These are phyloP conservation scores for Aspergillus sp. DNA, from an alignment of 2,329 filamentous ascomycete genomes.

Conservation along the genomic window DNA sequence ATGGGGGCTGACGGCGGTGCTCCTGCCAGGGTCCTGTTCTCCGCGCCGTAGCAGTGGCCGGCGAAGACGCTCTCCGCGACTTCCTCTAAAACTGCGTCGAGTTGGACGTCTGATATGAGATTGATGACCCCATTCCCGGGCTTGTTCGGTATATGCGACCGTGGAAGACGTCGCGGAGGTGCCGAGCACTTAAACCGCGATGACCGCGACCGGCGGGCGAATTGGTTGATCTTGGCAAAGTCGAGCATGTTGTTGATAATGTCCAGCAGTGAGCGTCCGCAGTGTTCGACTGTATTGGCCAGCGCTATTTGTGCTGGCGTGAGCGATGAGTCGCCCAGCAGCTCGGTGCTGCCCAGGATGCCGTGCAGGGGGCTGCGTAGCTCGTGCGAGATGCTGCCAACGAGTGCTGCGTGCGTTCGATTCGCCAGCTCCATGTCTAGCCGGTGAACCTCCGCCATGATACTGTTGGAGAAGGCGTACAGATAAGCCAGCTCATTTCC, in stretches of 20 bases:
- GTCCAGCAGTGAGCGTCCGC: constrained; percentile 43
- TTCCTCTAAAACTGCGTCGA: constrained; percentile 26
- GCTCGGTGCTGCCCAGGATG: constrained; percentile 34
- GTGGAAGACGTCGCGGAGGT: background rate
- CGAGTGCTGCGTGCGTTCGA: constrained; percentile 33
- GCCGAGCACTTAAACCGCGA: background rate
- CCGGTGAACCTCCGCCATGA: constrained; percentile 35
- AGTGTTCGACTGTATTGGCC: constrained; percentile 39
- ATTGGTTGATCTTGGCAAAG: constrained; percentile 28
- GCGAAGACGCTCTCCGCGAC: constrained; percentile 27
- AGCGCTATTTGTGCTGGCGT: constrained; percentile 29
- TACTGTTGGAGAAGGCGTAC: constrained; percentile 32
- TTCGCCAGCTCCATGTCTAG: constrained; percentile 31
- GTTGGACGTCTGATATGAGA: constrained; percentile 12
- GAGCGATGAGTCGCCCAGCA: constrained; percentile 31
- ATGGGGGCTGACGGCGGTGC: background rate
- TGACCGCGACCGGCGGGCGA: background rate
- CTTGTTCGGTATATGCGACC: background rate
- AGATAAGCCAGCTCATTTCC: constrained; percentile 31
- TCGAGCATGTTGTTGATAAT: constrained; percentile 42
- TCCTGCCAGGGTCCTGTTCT: background rate
- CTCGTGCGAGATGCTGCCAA: constrained; percentile 37
- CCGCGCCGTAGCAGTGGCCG: constrained; percentile 22
- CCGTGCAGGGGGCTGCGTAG: constrained; percentile 38
- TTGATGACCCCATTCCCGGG: background rate